Evolutionary conservation across 2,329 filamentous ascomycete genomes (phyloP), one percentile per base, ranked within the genome.

Genomic region (Calonectria ilicicola): DNA sequence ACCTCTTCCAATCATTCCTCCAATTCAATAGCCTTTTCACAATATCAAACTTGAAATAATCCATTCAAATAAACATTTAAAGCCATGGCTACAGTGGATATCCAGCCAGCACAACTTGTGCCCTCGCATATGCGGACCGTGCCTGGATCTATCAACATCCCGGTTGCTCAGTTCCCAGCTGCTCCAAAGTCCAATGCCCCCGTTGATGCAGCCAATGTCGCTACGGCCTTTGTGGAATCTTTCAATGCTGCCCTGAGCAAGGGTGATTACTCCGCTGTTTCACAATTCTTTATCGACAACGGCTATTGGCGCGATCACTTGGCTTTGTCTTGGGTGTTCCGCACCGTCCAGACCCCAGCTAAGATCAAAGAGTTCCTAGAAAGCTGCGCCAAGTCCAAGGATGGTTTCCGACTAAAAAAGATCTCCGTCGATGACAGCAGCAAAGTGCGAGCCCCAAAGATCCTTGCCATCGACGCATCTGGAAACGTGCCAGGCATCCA

Each of bases 251-350:
- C 80, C 1, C 72, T 91, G 0, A 68, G 76, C 5, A 78, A 75
- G 14, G 78, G 82, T 3, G 82, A 89, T 65, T 78, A 83, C 49
- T 44, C 74, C 2, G 76, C 78, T 1, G 49, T 87, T 0, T 77
- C 84, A 0, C 67, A 75, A 4, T 65, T 78, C 32, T 79, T 79
- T 49, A 58, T 84, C 3, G 75, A 82, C 1, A 82, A 87, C 23
- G 87, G 88, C 68, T 91, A 86, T 80, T 92, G 90, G 90, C 86
- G 90, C 10, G 90, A 92, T 75, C 89, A 91, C 51, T 82, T 92
- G 0, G 87, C 86, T 23, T 79, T 92, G 1, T 86, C 89, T 0
- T 92, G 89, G 90, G 86, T 88, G 47, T 87, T 90, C 56, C 87
- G 85, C 68, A 90, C 88, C 2, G 78, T 89, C 1, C 84, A 88